phyloP scores from a whole-genome alignment of 371 early-diverging fungal genomes.

The Mortierella sp. region DNA sequence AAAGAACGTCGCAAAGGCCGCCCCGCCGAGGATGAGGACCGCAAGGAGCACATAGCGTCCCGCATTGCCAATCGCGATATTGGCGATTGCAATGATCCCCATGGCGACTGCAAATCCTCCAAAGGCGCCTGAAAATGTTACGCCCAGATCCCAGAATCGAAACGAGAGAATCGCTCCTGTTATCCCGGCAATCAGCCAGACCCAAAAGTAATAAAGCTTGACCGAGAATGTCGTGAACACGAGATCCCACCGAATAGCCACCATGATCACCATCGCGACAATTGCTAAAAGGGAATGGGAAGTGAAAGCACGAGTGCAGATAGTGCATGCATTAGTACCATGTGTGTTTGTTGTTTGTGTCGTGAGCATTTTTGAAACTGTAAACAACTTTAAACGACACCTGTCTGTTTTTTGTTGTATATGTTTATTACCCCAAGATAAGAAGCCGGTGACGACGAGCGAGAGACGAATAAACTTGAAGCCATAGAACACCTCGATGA shows the following conservation, averaged over 20 bases:
- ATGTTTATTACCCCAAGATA: slow-evolving; percentile 56
- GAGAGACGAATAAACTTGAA: slow-evolving; percentile 57
- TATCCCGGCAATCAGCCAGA: slow-evolving; percentile 40
- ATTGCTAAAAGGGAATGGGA: slow-evolving; percentile 21
- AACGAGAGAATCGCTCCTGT: slow-evolving; percentile 41
- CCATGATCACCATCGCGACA: slow-evolving; percentile 45
- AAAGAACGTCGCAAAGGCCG: slow-evolving; percentile 46
- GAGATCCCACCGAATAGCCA: slow-evolving; percentile 52
- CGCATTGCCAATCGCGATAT: slow-evolving; percentile 28
- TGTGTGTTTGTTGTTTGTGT: neutral
- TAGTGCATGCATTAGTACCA: neutral
- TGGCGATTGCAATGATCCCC: slow-evolving; percentile 50
- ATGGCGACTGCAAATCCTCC: slow-evolving; percentile 54
- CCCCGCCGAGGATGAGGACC: slow-evolving; percentile 29
- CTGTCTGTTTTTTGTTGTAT: neutral
- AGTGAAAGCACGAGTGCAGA: neutral
- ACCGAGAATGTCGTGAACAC: slow-evolving; percentile 41
- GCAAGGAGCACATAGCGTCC: slow-evolving; percentile 46
- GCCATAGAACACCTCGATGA: slow-evolving; percentile 56
- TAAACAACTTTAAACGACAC: neutral
- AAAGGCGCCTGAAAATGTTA: slow-evolving; percentile 47
- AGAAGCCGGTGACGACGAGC: slow-evolving; percentile 50
- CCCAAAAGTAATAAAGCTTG: slow-evolving; percentile 41
- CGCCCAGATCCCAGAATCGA: slow-evolving; percentile 55
- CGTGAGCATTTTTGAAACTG: neutral